Base-by-base conservation (phyloP, 176 grass and related monocot species). In the Oryza glaberrima region DNA sequence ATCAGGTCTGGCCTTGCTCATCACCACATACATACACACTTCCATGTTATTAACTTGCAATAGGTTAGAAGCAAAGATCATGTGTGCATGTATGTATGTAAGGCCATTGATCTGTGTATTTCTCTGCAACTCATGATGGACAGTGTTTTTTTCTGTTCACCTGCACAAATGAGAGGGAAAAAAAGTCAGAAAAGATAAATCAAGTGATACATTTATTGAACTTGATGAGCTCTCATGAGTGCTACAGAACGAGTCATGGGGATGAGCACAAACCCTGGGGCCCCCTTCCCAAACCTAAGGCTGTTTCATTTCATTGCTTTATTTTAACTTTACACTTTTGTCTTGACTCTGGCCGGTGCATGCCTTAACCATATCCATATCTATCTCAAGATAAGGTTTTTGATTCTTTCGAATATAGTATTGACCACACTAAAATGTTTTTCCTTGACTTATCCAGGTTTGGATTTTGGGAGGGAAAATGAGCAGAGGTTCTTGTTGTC, bases 401-500 rank as follows among this genome's bases (percentile, higher is more conserved):
- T 70, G n/a, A 32, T 46, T 69, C 69, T 72, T 74, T 78, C n/a
- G 15, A 32, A 73, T 52, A 54, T 52, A 41, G 73, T 52, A 54
- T 64, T 74, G 28, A 63, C 25, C 63, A 54, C 34, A 15, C 81
- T 87, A 26, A 52, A 84, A 72, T 84, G 17, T 45, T 81, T 81
- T 72, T 75, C 32, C 34, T 76, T 84, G 63, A 36, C 80, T 90
- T 14, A 30, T 66, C 70, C 35, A 95, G 97, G 91, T 47, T 88
- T 92, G 90, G 81, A 82, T 66, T 84, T 81, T 77, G 90, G 70
- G 30, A 86, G 77, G 41, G 70, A 77, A 12, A 85, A 85, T 25
- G 88, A 78, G 26, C 89, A 85, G 69, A 90, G 83, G 86, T 65
- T 86, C 77, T 67, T 96, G 63, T 70, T 99, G 32, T 89, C 88